A percentile compares a stretch with the other conserved stretches of the same genome.
Conservation (phyloP, 2,329 filamentous ascomycete genomes). For the Sarocladium brachiariae region DNA sequence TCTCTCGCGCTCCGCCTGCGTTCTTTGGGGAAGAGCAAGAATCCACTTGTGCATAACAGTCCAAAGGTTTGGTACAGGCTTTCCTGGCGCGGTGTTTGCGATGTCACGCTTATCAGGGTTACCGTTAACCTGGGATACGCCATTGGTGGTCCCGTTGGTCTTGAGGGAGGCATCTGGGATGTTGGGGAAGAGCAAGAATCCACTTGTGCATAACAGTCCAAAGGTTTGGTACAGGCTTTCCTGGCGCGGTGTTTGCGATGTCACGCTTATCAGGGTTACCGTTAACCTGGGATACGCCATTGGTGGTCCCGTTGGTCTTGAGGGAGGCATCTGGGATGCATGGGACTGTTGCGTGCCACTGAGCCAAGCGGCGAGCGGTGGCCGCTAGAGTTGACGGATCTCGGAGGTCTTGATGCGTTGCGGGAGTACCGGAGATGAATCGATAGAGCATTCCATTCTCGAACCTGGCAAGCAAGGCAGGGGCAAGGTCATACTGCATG, state of each 20-base stretch:
- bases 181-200: conserved; percentile 77
- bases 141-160: conserved; percentile 25
- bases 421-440: conserved; percentile 76
- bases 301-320: conserved; percentile 27
- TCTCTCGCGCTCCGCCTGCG: conserved; percentile 60
- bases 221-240: conserved; percentile 72
- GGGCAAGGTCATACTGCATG: conserved; percentile 75
- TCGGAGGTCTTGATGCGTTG: conserved; percentile 73
- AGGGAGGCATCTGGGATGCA: conserved; percentile 37
- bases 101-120: conserved; percentile 33
- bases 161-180: too few relatives aligned
- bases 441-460: conserved; percentile 93
- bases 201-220: conserved; percentile 97
- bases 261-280: conserved; percentile 29
- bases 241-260: conserved; percentile 49
- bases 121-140: conserved; percentile 20
- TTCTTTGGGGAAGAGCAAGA: conserved; percentile 68
- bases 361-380: conserved; percentile 74
- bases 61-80: conserved; percentile 82
- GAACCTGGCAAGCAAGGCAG: conserved; percentile 83
- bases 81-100: conserved; percentile 52
- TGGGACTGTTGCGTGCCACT: conserved; percentile 81
- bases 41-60: conserved; percentile 97
- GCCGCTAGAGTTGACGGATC: conserved; percentile 70
- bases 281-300: conserved; percentile 20